Percentiles rank a stretch among this genome's conserved stretches.
These are phyloP conservation scores for Russula compacta DNA, from an alignment of 768 basidiomycete genomes.

Conservation along the genomic window DNA sequence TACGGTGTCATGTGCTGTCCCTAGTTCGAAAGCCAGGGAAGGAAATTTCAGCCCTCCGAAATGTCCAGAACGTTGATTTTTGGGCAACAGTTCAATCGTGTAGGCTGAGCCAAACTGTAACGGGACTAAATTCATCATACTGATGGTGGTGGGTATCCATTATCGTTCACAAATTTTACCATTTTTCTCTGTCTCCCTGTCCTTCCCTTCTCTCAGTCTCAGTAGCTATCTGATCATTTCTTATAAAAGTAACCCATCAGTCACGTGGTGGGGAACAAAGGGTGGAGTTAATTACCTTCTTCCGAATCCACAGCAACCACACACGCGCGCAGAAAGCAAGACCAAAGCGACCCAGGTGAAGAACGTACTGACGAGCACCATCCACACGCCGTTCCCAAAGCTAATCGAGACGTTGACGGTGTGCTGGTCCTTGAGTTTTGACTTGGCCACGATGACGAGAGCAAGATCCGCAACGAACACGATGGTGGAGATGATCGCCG, in stretches of 20 bases:
- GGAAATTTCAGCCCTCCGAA: too few species aligned
- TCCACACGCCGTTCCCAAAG: constrained; percentile 68
- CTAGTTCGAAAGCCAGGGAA: too few species aligned
- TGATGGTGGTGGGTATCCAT: neutral
- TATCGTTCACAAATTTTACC: too few species aligned
- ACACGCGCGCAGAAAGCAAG: constrained; percentile 52
- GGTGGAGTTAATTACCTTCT: neutral
- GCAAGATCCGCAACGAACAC: constrained; percentile 57
- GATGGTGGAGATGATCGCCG: constrained; percentile 44
- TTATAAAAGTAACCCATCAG: neutral
- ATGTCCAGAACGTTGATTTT: too few species aligned
- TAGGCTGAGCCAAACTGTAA: too few species aligned
- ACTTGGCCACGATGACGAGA: constrained; percentile 43
- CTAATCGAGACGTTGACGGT: constrained; percentile 36
- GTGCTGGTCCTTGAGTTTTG: constrained; percentile 33
- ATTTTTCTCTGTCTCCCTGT: neutral
- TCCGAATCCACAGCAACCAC: constrained; percentile 50
- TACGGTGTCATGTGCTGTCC: too few species aligned
- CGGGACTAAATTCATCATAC: too few species aligned
- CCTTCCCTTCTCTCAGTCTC: neutral
- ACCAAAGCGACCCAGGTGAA: constrained; percentile 54
- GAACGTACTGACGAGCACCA: constrained; percentile 49
- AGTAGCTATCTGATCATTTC: neutral
- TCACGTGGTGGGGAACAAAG: neutral
- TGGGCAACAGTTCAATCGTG: too few species aligned